Evolutionary conservation across 108 stramenopile genomes (phyloP), one percentile per base, ranked within the genome.

Genomic region (Pseudonitzschia pungens): DNA sequence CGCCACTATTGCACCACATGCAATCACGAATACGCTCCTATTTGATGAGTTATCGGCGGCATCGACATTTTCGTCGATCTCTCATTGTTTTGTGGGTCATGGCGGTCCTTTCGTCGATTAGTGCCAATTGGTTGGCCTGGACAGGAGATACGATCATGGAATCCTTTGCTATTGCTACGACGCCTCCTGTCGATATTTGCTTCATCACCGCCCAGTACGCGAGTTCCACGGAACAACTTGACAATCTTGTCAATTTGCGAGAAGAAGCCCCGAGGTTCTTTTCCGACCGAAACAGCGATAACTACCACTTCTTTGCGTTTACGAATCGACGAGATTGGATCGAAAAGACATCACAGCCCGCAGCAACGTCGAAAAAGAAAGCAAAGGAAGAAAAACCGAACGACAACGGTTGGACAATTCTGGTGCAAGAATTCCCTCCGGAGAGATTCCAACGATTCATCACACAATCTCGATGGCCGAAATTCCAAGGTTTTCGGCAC

Each of bases 401-500:
- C 12, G 60, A 62, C 11, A 62, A 62, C 60, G 60, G 60, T 6
- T 62, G 60, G 60, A 62, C 60, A 16, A 62, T 62, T 14, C 29
- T 62, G 36, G 33, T 62, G 36, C 32, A 62, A 62, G 60, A 62
- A 40, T 62, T 62, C 18, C 60, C 60, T 40, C 60, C 60, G 18
- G 27, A 62, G 12, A 36, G 27, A 14, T 62, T 62, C 29, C 60
- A 62, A 40, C 60, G 76, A 28, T 57, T 52, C 54, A 77, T 77
- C 33, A 77, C 70, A 7, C 56, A 68, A 29, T 68, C 65, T 5
- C 69, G 76, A 45, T 65, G 41, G 45, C 64, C 64, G 26, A 77
- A 77, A 42, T 77, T 77, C 64, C 53, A 69, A 50, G 76, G 52
- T 26, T 71, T 62, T 43, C 68, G 63, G 33, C 36, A 68, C 70